phyloP scores from a whole-genome alignment of 805 yeast genomes.

The Starmerella apis region DNA sequence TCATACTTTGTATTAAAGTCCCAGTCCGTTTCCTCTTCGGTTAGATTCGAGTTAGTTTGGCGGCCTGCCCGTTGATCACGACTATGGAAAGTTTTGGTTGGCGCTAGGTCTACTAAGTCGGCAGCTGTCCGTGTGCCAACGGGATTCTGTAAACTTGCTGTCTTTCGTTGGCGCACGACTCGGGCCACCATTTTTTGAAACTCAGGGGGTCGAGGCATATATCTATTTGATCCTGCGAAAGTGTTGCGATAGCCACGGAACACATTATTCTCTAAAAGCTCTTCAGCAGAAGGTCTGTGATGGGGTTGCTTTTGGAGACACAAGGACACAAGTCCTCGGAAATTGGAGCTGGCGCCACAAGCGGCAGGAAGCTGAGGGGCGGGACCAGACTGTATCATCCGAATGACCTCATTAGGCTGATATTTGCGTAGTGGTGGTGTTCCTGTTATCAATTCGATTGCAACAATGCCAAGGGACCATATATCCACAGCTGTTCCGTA shows the following conservation, averaged over 20 bases:
- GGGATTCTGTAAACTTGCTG: neutral
- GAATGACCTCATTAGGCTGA: conserved; percentile 68
- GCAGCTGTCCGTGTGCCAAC: conserved; percentile 29
- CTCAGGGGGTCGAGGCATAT: neutral
- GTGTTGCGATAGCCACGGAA: neutral
- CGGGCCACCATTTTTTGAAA: neutral
- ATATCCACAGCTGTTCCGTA: conserved; percentile 84
- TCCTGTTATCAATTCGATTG: conserved; percentile 75
- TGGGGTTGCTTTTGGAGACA: conserved; percentile 62
- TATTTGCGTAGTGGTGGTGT: conserved; percentile 64
- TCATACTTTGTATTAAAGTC: neutral
- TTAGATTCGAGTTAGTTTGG: neutral
- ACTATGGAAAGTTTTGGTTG: conserved; percentile 32
- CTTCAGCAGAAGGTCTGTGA: conserved; percentile 51
- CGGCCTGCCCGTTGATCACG: conserved; percentile 37
- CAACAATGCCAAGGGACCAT: conserved; percentile 93
- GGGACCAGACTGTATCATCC: conserved; percentile 52
- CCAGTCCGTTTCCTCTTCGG: neutral
- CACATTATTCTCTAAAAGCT: conserved; percentile 39
- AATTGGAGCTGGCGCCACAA: conserved; percentile 16
- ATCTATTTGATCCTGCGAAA: too few species aligned
- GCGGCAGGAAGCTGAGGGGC: conserved; percentile 43
- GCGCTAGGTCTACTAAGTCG: conserved; percentile 27
- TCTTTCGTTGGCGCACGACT: neutral
- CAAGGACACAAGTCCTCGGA: conserved; percentile 46